Percentiles rank a stretch among this genome's conserved stretches.
Conservation (phyloP, 495 filamentous ascomycete genomes). For the Trichoderma gamsii region DNA sequence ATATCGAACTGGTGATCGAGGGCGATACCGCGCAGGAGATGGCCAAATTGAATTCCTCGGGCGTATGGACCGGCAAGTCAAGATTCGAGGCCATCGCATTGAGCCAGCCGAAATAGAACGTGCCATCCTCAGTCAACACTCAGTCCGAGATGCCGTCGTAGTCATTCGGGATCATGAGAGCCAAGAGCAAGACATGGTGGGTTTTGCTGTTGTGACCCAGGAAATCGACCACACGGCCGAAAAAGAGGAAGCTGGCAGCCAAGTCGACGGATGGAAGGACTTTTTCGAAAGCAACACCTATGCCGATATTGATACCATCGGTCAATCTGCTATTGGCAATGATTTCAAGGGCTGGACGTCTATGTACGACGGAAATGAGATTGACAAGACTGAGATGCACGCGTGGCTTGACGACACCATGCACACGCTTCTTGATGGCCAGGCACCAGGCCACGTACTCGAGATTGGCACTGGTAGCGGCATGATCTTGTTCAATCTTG, state of each 20-base stretch:
- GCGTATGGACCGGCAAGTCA: slow-evolving; percentile 43
- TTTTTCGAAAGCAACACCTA: slow-evolving; percentile 13
- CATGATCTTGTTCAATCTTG: slow-evolving; percentile 23
- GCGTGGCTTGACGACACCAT: slow-evolving; percentile 21
- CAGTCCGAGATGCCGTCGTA: slow-evolving; percentile 18
- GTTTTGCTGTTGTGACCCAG: slow-evolving; percentile 16
- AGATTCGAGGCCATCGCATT: slow-evolving; percentile 42
- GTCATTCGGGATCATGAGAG: slow-evolving; percentile 17
- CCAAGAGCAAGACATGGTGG: slow-evolving; percentile 14
- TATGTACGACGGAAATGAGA: slow-evolving; percentile 19
- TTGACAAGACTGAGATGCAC: slow-evolving; percentile 19
- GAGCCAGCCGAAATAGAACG: slow-evolving; percentile 29
- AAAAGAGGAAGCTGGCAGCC: slow-evolving; percentile 14
- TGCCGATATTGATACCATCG: slow-evolving; percentile 5
- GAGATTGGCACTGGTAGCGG: slow-evolving; percentile 23
- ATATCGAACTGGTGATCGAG: slow-evolving; percentile 38
- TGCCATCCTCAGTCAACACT: slow-evolving; percentile 22
- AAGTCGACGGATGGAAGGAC: slow-evolving; percentile 11
- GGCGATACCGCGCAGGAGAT: slow-evolving; percentile 23
- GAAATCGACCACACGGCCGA: slow-evolving; percentile 8
- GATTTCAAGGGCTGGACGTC: slow-evolving; percentile 20
- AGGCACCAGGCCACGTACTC: slow-evolving; percentile 18
- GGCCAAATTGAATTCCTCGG: slow-evolving; percentile 40
- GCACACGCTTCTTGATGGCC: slow-evolving; percentile 15
- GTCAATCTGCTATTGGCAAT: slow-evolving; percentile 3